Evolutionary conservation across 495 filamentous ascomycete species (phyloP), one percentile per base, ranked within the genome.

Genomic region (Achaetomiella virescens): DNA sequence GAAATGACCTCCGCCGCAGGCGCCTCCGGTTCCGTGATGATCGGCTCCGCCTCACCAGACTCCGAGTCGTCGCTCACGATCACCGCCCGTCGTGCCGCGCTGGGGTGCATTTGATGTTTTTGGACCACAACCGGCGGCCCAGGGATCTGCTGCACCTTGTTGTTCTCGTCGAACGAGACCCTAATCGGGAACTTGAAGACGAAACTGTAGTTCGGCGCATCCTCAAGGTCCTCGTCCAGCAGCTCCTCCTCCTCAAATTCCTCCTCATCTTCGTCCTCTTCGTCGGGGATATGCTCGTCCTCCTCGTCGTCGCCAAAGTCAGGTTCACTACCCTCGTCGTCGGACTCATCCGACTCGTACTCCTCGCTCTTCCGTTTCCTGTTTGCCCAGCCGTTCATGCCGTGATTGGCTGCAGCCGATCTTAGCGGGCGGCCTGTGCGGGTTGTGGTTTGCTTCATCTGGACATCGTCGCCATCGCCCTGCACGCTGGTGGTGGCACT

Each of bases 341-440:
- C 84, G 6, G 85, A 81, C 22, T 84, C 84, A 54, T 90, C 85
- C 37, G 86, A 84, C n/a, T 82, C 87, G 24, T 82, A 85, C 60
- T 81, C 81, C 52, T 84, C 80, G 33, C 79, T 83, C 57, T 84
- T 86, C 52, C 83, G 78, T 38, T 86, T 86, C 70, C 84, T 83
- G 38, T 7, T 24, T 54, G 86, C 79, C 73, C 73, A 78, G 21
- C 72, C 73, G 46, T 76, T 77, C 15, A 65, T 66, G 49, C 69
- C 67, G 47, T 73, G 69, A 36, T 76, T 66, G 15, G 71, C 65
- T 7, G 74, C 75, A 2, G 75, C 73, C 0, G 72, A 73, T 41
- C 72, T 18, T 58, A 65, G 20, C 49, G 66, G 15, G 62, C 70
- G 8, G 61, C 54, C 20, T 48, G 61, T 21, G 61, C 63, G 55